These are phyloP conservation scores for Talaromyces nanjingensis DNA, from an alignment of 495 filamentous ascomycete genomes.

Conservation along the genomic window DNA sequence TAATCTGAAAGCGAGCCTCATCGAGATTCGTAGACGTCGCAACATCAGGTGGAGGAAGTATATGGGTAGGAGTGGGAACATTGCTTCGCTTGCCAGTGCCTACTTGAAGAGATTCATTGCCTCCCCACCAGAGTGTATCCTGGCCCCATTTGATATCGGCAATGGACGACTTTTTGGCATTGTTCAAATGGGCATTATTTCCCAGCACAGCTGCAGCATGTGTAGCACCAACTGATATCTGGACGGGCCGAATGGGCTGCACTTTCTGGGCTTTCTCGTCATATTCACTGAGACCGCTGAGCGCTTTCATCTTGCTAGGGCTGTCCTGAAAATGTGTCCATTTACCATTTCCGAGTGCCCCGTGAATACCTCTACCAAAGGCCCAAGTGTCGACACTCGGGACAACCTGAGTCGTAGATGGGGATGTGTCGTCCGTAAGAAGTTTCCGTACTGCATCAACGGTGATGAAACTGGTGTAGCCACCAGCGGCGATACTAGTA, in stretches of 20 bases:
- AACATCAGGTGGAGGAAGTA: constrained; percentile 59
- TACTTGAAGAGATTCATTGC: constrained; percentile 88
- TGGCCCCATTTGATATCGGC: constrained; percentile 62
- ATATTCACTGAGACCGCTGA: constrained; percentile 79
- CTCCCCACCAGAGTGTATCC: constrained; percentile 88
- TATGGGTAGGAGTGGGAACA: constrained; percentile 61
- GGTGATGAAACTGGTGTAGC: constrained; percentile 76
- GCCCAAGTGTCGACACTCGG: constrained; percentile 73
- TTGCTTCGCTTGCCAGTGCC: constrained; percentile 89
- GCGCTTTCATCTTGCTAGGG: constrained; percentile 73
- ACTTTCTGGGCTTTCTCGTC: constrained; percentile 61
- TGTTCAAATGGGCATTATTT: constrained; percentile 59
- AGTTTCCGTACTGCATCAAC: constrained; percentile 63
- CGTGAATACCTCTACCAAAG: constrained; percentile 78
- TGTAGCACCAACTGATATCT: constrained; percentile 65
- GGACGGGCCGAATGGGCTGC: constrained; percentile 68
- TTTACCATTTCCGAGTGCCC: constrained; percentile 73
- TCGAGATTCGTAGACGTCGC: constrained; percentile 42
- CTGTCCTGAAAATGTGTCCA: constrained; percentile 83
- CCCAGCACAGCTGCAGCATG: constrained; percentile 76
- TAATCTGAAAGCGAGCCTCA: constrained; percentile 79
- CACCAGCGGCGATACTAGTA: constrained; percentile 75
- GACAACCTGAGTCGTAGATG: constrained; percentile 37
- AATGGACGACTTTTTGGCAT: constrained; percentile 36
- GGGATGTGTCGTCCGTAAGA: constrained; percentile 34